phyloP scores from a whole-genome alignment of 2,329 filamentous ascomycete genomes.

The Fusarium gaditjirri region DNA sequence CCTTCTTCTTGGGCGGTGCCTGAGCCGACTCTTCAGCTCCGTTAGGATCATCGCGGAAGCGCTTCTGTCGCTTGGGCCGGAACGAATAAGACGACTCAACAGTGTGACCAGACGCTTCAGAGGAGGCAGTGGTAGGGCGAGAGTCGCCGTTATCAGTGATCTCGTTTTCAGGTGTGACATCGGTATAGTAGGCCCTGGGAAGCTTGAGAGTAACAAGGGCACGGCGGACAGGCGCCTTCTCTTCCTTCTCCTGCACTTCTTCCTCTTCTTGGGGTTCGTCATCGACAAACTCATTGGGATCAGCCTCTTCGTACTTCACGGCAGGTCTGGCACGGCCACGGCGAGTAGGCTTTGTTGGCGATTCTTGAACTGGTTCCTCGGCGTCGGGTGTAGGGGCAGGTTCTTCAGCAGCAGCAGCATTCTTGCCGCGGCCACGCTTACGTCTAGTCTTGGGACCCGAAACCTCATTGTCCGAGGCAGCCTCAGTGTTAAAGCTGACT shows the following conservation, averaged over 20 bases:
- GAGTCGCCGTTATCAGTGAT: constrained; percentile 58
- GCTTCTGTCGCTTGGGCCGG: constrained; percentile 65
- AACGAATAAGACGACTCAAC: constrained; percentile 64
- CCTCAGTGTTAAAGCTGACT: constrained; percentile 50
- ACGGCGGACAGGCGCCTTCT: constrained; percentile 46
- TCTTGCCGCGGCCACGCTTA: constrained; percentile 46
- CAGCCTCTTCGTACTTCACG: constrained; percentile 45
- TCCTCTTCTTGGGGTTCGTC: constrained; percentile 40
- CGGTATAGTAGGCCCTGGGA: constrained; percentile 53
- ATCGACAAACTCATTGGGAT: constrained; percentile 45
- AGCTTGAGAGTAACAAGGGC: constrained; percentile 54
- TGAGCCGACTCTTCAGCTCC: constrained; percentile 52
- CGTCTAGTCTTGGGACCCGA: constrained; percentile 45
- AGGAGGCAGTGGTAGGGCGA: constrained; percentile 64
- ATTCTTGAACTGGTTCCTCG: constrained; percentile 35
- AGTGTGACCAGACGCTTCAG: constrained; percentile 61
- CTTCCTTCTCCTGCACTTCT: constrained; percentile 31
- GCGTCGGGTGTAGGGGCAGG: constrained; percentile 30
- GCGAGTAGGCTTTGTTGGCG: constrained; percentile 39
- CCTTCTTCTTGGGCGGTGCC: constrained; percentile 53
- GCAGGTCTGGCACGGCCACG: constrained; percentile 42
- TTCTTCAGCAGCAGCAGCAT: constrained; percentile 41
- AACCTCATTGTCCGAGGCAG: constrained; percentile 47
- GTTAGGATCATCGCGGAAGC: constrained; percentile 62
- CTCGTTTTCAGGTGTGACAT: constrained; percentile 51